Conservation (phyloP, 352 stramenopile genomes). For the Phytopythium mirpurense region DNA sequence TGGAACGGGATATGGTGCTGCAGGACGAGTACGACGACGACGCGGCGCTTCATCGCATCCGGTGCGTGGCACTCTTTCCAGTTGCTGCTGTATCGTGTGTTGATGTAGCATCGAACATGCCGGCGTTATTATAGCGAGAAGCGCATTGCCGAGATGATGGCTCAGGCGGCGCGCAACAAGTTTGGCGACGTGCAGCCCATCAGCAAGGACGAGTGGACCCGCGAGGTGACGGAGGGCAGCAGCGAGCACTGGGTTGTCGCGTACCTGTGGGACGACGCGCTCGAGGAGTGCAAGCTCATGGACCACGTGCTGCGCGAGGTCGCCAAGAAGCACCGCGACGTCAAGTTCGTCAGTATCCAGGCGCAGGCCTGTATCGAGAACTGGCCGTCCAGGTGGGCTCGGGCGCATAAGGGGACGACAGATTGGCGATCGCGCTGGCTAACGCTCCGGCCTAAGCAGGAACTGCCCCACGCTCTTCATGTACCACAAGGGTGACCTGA, state of each 20-base stretch:
- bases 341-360: slow-evolving; percentile 94
- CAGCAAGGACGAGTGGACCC: slow-evolving; percentile 90
- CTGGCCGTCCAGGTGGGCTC: slow-evolving; percentile 67
- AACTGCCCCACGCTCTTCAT: slow-evolving; percentile 93
- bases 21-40: slow-evolving; percentile 87
- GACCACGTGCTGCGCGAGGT: slow-evolving; percentile 82
- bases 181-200: slow-evolving; percentile 90
- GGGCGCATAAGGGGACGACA: background rate
- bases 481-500: slow-evolving; percentile 86
- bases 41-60: slow-evolving; percentile 65
- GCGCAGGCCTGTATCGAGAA: slow-evolving; percentile 90
- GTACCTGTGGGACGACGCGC: slow-evolving; percentile 85
- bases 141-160: slow-evolving; percentile 87
- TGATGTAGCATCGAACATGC: too few species aligned
- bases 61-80: slow-evolving; percentile 10
- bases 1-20: too few species aligned
- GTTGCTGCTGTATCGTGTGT: too few species aligned
- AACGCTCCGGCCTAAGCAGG: slow-evolving; percentile 9
- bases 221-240: slow-evolving; percentile 89
- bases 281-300: slow-evolving; percentile 91
- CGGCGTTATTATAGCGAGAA: too few species aligned
- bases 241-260: slow-evolving; percentile 86
- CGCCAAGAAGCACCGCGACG: slow-evolving; percentile 79
- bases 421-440: background rate
- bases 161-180: slow-evolving; percentile 70